Percentiles rank a stretch among this genome's conserved stretches.
Conservation (phyloP, 108 stramenopile species). For the Stephanodiscus triporus region DNA sequence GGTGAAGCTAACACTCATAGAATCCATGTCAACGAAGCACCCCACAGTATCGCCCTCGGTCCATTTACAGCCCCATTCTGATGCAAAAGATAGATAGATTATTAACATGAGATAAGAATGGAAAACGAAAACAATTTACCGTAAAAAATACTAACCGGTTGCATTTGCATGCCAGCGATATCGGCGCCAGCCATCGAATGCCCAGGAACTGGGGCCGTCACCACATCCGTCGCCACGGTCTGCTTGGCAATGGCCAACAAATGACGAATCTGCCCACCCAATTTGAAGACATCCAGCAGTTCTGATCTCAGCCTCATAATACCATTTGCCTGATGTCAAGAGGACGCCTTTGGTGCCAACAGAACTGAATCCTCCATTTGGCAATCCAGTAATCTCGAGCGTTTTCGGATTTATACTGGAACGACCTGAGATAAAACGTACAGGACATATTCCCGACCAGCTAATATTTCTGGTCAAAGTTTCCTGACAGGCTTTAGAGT, state of each 20-base stretch:
- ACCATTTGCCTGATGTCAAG: conserved; percentile 89
- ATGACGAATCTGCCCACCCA: conserved; percentile 93
- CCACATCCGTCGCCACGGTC: conserved; percentile 93
- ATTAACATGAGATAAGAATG: background rate
- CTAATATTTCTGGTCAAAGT: conserved; percentile 24
- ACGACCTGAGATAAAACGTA: conserved; percentile 76
- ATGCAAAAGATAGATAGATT: conserved; percentile 24
- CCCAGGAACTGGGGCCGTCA: conserved; percentile 93
- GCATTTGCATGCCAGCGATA: conserved; percentile 91
- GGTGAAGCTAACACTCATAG: conserved; percentile 83
- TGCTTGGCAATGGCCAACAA: conserved; percentile 83
- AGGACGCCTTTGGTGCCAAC: conserved; percentile 88
- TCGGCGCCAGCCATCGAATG: conserved; percentile 95
- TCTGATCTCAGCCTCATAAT: conserved; percentile 89
- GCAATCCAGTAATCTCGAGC: conserved; percentile 74
- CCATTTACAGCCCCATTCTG: conserved; percentile 96
- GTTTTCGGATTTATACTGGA: conserved; percentile 70
- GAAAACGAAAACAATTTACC: background rate
- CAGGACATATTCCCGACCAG: conserved; percentile 70
- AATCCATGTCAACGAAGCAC: conserved; percentile 89
- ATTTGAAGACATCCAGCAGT: conserved; percentile 95
- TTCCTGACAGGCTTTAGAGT: background rate
- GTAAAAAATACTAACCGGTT: conserved; percentile 24
- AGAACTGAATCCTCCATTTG: conserved; percentile 84
- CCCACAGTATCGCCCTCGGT: conserved; percentile 90